These are phyloP conservation scores for Adansonia digitata DNA, from an alignment of 345 rosid genomes.

Conservation along the genomic window DNA sequence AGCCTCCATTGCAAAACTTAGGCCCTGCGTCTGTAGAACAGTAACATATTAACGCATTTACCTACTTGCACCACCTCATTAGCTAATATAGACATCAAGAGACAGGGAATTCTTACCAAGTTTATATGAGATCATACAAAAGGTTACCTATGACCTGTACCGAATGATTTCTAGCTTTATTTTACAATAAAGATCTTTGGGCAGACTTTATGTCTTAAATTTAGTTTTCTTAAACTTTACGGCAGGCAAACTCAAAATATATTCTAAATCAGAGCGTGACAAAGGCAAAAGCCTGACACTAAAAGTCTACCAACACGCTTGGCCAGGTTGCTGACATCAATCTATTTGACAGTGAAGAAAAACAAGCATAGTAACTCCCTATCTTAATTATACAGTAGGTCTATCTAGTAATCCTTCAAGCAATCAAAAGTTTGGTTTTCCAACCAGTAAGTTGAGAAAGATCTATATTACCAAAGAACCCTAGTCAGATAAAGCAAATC, in stretches of 20 bases:
- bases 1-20: conserved; percentile 65
- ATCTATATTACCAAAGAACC: background rate
- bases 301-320: background rate
- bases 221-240: background rate
- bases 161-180: background rate
- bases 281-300: background rate
- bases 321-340: background rate
- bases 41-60: conserved; percentile 20
- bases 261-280: background rate
- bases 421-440: background rate
- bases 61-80: conserved; percentile 6
- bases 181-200: background rate
- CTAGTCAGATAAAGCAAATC: background rate
- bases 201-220: background rate
- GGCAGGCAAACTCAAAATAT: background rate
- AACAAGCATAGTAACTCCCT: background rate
- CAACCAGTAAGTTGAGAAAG: background rate
- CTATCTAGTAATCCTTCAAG: background rate
- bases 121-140: background rate
- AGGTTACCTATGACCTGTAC: background rate
- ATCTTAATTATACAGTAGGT: background rate
- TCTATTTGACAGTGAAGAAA: background rate
- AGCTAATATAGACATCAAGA: conserved; percentile 8
- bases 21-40: conserved; percentile 58
- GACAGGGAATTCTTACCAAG: conserved; percentile 4